These are phyloP conservation scores for Theobroma cacao DNA, from an alignment of 345 rosid genomes.

Conservation along the genomic window DNA sequence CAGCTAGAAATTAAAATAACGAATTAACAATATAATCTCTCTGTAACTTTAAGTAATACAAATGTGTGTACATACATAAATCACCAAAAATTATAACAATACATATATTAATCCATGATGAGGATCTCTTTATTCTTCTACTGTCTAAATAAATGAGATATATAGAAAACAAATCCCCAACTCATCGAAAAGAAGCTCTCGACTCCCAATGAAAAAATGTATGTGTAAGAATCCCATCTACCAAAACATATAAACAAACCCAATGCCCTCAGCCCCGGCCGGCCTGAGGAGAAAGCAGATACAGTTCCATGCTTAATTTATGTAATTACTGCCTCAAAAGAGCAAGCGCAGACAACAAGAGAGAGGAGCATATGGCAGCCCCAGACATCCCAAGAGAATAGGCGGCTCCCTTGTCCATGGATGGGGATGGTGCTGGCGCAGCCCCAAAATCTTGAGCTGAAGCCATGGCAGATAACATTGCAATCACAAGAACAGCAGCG, in stretches of 20 bases:
- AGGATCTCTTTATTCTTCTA: too few species aligned
- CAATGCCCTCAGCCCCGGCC: too few species aligned
- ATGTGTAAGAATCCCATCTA: not conserved
- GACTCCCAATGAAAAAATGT: not conserved
- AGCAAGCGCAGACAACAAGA: slow-evolving; percentile 33
- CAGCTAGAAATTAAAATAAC: too few species aligned
- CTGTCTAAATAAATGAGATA: too few species aligned
- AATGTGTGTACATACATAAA: too few species aligned
- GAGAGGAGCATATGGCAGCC: slow-evolving; percentile 31
- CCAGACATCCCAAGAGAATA: slow-evolving; percentile 24
- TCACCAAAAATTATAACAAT: too few species aligned
- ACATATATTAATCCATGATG: too few species aligned
- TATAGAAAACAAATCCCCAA: not conserved
- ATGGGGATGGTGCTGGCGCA: slow-evolving; percentile 19
- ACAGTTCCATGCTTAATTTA: too few species aligned
- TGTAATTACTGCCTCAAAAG: slow-evolving; percentile 28
- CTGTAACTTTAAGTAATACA: too few species aligned
- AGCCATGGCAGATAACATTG: not conserved
- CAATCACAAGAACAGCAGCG: not conserved
- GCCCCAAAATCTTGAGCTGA: slow-evolving; percentile 6
- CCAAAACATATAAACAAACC: not conserved
- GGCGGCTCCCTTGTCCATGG: slow-evolving; percentile 31
- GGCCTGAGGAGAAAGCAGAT: too few species aligned
- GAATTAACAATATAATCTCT: too few species aligned
- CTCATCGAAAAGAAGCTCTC: too few species aligned